A percentile compares a stretch with the other conserved stretches of the same genome.
These are phyloP conservation scores for Pterulicium gracile DNA, from an alignment of 1,284 basidiomycete species.

Conservation along the genomic window DNA sequence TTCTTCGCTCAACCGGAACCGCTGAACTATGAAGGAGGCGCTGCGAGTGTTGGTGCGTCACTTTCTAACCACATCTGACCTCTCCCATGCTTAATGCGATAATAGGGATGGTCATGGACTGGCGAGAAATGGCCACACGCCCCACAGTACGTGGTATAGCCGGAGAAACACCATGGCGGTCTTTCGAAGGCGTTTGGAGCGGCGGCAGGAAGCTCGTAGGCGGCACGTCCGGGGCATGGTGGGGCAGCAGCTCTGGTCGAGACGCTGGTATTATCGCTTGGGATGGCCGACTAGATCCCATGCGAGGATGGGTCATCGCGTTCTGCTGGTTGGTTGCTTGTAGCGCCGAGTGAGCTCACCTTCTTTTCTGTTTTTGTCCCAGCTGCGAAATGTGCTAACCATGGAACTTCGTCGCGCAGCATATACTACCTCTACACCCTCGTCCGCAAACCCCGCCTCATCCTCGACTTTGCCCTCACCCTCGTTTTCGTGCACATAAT, in stretches of 20 bases:
- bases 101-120: constrained; percentile 88
- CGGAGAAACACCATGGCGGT: constrained; percentile 52
- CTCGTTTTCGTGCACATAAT: constrained; percentile 86
- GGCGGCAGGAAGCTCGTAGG: constrained; percentile 60
- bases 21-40: constrained; percentile 78
- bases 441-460: constrained; percentile 83
- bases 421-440: constrained; percentile 82
- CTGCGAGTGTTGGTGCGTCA: constrained; percentile 66
- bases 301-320: constrained; percentile 82
- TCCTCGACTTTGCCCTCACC: constrained; percentile 91
- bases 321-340: constrained; percentile 75
- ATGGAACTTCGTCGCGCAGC: constrained; percentile 31
- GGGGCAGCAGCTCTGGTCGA: not conserved
- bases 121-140: constrained; percentile 86
- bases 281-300: constrained; percentile 57
- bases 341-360: constrained; percentile 57
- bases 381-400: too few relatives aligned
- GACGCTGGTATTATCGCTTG: constrained; percentile 21
- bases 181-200: constrained; percentile 65
- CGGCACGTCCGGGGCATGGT: constrained; percentile 29
- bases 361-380: too few relatives aligned
- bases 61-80: not conserved
- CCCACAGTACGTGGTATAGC: constrained; percentile 59
- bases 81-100: constrained; percentile 6
- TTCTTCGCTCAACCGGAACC: constrained; percentile 66